Base-by-base conservation (phyloP, 164 flowering plant genomes). In the Liquidambar formosana region DNA sequence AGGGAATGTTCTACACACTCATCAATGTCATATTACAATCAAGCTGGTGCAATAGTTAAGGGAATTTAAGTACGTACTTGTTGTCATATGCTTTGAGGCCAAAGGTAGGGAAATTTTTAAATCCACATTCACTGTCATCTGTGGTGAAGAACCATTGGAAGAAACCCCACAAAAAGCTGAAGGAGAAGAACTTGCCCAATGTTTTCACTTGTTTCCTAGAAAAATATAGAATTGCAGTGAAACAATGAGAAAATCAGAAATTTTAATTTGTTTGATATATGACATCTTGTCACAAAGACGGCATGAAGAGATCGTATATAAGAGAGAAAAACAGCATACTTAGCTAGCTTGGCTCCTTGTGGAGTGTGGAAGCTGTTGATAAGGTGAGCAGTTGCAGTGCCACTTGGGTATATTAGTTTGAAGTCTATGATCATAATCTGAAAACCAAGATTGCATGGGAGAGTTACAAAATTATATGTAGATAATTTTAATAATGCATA, bases 91-190 rank as follows among this genome's bases (percentile, higher is more conserved):
- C 75, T 68, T 72, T 25, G 53, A 72, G 70, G 26, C 79, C 79
- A 61, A 76, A 72, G 44, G 79, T 72, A n/a, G 78, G 78, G 44
- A 71, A 71, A 57, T 54, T 71, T 16, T 27, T 21, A 47, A 76
- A 76, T 4, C 79, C 77, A 71, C 77, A 69, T n/a, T n/a, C n/a
- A n/a, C 38, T 14, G 25, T 78, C 84, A 14, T 68, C 76, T 21
- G 67, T 76, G 21, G 82, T 66, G 56, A 65, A 84, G 70, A 84
- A 84, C 88, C 88, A 84, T 57, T 84, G 82, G 61, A 83, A 83
- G 70, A 67, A 78, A 18, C 76, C 85, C 77, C 78, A 82, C 41
- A 73, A 14, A 65, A 84, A 84, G 64, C 84, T 84, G 25, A 75
- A 71, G 14, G 74, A 62, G 71, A 82, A 84, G 49, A 59, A 78